Evolutionary conservation across 441 rosid species (phyloP).

Genomic region (Bruguiera hainesii): DNA sequence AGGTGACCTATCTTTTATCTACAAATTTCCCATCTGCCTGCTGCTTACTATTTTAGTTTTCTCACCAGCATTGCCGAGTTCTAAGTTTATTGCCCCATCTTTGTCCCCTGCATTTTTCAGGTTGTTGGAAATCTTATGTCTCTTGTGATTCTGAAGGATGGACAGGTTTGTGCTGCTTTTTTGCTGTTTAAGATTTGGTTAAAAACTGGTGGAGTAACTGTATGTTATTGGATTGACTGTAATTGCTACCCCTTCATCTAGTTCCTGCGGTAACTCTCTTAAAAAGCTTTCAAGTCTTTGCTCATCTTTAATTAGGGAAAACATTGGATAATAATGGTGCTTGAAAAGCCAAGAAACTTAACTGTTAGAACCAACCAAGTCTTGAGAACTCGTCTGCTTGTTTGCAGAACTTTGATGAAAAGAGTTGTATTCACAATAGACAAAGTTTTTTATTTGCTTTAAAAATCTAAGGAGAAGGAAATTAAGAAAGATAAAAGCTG

Average conservation of each 20-base stretch:
- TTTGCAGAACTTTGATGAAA: background rate
- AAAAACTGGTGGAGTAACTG: background rate
- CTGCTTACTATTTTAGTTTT: background rate
- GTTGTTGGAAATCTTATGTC: constrained; percentile 84
- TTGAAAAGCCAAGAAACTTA: no score
- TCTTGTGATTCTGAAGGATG: constrained; percentile 64
- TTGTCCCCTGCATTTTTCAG: constrained; percentile 38
- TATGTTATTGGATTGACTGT: background rate
- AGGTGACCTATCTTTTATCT: constrained; percentile 36
- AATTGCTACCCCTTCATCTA: background rate
- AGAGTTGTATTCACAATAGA: background rate
- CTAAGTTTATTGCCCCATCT: constrained; percentile 8
- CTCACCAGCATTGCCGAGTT: constrained; percentile 5
- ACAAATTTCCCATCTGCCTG: no score
- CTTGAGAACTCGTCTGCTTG: background rate
- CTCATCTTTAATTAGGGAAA: no score
- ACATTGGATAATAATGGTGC: no score
- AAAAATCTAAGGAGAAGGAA: background rate
- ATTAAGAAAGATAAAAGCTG: background rate
- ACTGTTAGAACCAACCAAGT: background rate
- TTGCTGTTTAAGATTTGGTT: constrained; percentile 9
- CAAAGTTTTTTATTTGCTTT: no score
- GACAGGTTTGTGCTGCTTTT: constrained; percentile 36
- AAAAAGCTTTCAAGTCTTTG: no score
- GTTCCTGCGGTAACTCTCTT: no score